Conservation (phyloP, 2,329 filamentous ascomycete species). For the Neospermospora avenae region DNA sequence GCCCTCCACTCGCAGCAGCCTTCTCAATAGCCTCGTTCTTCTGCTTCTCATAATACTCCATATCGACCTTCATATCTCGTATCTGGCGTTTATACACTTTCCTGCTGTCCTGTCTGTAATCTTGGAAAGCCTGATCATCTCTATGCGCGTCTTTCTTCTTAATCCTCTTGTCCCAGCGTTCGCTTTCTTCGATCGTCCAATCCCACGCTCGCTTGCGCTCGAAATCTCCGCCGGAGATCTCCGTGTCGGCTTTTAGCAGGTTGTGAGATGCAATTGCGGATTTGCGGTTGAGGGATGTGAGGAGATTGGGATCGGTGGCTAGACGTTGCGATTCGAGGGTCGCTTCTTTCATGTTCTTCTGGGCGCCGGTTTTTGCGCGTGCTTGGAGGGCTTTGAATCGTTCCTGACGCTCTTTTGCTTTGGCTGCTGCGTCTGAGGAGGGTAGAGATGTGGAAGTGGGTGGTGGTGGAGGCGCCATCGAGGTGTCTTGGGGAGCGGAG, state of each 20-base stretch:
- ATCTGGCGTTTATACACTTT: conserved; percentile 95
- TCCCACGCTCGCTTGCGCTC: conserved; percentile 98
- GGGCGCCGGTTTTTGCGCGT: conserved; percentile 68
- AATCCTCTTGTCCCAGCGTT: conserved; percentile 87
- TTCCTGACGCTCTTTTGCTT: conserved; percentile 66
- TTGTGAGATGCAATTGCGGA: conserved; percentile 89
- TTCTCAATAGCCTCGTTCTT: conserved; percentile 82
- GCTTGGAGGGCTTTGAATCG: conserved; percentile 86
- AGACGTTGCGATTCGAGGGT: conserved; percentile 78
- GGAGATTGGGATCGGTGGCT: conserved; percentile 71
- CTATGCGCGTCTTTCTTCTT: conserved; percentile 79
- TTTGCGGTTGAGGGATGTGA: conserved; percentile 77
- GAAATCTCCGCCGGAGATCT: conserved; percentile 84
- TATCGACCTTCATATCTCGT: conserved; percentile 68
- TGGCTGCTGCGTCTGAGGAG: conserved; percentile 38
- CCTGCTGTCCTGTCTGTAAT: conserved; percentile 81
- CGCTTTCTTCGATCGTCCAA: conserved; percentile 93
- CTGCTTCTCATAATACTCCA: conserved; percentile 82
- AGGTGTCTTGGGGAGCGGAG: not conserved
- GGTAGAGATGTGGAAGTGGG: conserved; percentile 15
- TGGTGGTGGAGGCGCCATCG: conserved; percentile 15
- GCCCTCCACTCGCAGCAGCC: conserved; percentile 76
- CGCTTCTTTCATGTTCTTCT: conserved; percentile 79
- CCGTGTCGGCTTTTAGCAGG: conserved; percentile 85
- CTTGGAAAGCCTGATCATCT: conserved; percentile 85